These are phyloP conservation scores for Camellia lanceoleosa DNA, from an alignment of 148 eudicot species.

Conservation along the genomic window DNA sequence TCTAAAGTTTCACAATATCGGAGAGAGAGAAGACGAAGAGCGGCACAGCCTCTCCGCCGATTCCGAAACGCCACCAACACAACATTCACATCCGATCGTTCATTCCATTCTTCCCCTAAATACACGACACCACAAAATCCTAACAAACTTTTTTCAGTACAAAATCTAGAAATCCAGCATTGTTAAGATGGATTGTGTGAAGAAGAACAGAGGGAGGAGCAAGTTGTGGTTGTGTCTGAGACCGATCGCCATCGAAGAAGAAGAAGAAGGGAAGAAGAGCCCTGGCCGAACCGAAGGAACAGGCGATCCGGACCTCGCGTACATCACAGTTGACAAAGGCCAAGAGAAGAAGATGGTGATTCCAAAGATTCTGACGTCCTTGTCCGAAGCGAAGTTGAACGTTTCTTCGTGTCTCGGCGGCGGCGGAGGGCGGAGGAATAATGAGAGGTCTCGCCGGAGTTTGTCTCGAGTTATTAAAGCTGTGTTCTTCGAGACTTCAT, in stretches of 20 bases:
- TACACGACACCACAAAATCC: neutral
- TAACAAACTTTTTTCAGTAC: neutral
- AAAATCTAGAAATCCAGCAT: neutral
- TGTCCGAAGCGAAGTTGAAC: neutral
- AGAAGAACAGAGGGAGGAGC: neutral
- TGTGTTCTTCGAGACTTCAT: constrained; percentile 11
- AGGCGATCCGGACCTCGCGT: constrained; percentile 5
- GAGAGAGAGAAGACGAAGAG: too few species aligned
- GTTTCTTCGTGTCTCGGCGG: neutral
- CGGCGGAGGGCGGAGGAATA: neutral
- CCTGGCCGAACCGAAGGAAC: neutral
- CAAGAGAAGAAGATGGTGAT: neutral
- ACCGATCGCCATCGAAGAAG: neutral
- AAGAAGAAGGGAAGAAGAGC: too few species aligned
- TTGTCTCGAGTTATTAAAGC: constrained; percentile 16
- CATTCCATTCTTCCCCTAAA: neutral
- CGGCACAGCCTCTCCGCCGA: too few species aligned
- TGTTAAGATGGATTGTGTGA: neutral
- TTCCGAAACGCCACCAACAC: too few species aligned
- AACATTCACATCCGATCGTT: too few species aligned
- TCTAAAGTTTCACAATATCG: too few species aligned
- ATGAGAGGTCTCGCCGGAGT: constrained; percentile 3
- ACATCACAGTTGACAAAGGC: neutral
- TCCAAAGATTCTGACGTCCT: neutral
- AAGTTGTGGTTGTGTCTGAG: neutral